Base-by-base conservation (phyloP, 2,329 filamentous ascomycete genomes). In the Bipolaris zeicola region DNA sequence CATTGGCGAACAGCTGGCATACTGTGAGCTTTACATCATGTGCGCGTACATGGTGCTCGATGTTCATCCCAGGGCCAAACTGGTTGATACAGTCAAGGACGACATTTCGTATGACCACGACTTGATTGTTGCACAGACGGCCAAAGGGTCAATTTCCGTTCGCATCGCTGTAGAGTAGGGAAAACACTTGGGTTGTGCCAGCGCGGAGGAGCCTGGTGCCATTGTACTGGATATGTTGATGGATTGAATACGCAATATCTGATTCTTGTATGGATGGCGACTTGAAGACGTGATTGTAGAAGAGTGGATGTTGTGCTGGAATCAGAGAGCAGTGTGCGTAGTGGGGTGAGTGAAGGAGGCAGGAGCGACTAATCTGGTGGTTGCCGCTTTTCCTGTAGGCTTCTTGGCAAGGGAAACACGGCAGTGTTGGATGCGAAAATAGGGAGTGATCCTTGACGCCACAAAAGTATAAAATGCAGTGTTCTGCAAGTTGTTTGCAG, bases 1-100 rank as follows among this genome's bases (percentile, higher is more conserved):
- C 39, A 64, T 75, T 50, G 71, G 72, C 7, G 64, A 71, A 38
- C 69, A 74, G 58, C 14, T 69, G 52, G 67, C 67, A 4, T 69
- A 68, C 45, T 68, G 67, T 31, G 67, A 69, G 45, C 31, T 69
- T 28, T 68, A 69, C 34, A 51, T 67, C 13, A 68, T 69, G 66
- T 57, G 57, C 11, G 65, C 66, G 14, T 58, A 66, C 7, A 62
- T 67, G 62, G 62, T 58, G 6, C 55, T 67, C 20, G 31, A 62
- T 11, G 52, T 69, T n/a, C 44, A 66, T 31, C 66, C 66, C 24
- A 60, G 66, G 37, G 56, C 66, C 14, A 64, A 57, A 49, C 60
- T 69, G 31, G 65, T 67, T 13, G 60, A 67, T n/a, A 69, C 66
- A 7, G 63, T 60, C 7, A 55, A 63, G 22, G 66, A 67, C 1